phyloP scores from a whole-genome alignment of 331 rosid genomes.

The Quercus phellos region DNA sequence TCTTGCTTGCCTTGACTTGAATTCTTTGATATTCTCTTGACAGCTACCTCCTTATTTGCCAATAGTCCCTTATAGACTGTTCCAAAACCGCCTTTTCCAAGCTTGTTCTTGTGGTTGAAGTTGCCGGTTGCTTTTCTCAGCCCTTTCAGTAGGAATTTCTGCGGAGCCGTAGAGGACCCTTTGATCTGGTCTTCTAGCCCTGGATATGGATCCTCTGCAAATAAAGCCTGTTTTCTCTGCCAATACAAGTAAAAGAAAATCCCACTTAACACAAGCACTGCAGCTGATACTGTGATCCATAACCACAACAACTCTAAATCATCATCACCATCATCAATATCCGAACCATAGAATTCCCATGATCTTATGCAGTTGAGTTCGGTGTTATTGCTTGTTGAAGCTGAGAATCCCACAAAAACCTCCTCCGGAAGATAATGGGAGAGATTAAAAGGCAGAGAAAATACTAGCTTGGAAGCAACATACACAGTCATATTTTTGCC shows the following conservation, averaged over 20 bases:
- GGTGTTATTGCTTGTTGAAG: constrained; percentile 50
- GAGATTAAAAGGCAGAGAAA: constrained; percentile 40
- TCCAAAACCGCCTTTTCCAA: constrained; percentile 78
- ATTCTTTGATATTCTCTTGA: constrained; percentile 56
- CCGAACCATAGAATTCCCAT: constrained; percentile 36
- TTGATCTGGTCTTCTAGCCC: constrained; percentile 56
- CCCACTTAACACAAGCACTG: constrained; percentile 8
- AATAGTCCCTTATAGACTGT: constrained; percentile 50
- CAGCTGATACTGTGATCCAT: constrained; percentile 27
- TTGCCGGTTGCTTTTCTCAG: constrained; percentile 47
- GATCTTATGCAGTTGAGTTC: constrained; percentile 46
- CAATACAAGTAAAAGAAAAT: constrained; percentile 17
- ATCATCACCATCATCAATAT: background rate
- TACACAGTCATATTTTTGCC: constrained; percentile 25
- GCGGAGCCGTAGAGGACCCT: constrained; percentile 46
- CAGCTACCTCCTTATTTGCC: constrained; percentile 48
- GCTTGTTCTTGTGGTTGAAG: constrained; percentile 57
- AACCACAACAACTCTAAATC: constrained; percentile 31
- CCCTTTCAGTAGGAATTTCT: constrained; percentile 41
- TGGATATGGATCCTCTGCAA: constrained; percentile 13
- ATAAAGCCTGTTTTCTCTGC: background rate
- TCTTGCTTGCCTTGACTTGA: constrained; percentile 74
- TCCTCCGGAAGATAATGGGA: constrained; percentile 38
- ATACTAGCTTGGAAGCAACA: constrained; percentile 13
- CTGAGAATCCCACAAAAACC: constrained; percentile 61